Percentiles rank a stretch among this genome's conserved stretches.
These are phyloP conservation scores for Amaranthus cruentus DNA, from an alignment of 148 eudicot species.

Conservation along the genomic window DNA sequence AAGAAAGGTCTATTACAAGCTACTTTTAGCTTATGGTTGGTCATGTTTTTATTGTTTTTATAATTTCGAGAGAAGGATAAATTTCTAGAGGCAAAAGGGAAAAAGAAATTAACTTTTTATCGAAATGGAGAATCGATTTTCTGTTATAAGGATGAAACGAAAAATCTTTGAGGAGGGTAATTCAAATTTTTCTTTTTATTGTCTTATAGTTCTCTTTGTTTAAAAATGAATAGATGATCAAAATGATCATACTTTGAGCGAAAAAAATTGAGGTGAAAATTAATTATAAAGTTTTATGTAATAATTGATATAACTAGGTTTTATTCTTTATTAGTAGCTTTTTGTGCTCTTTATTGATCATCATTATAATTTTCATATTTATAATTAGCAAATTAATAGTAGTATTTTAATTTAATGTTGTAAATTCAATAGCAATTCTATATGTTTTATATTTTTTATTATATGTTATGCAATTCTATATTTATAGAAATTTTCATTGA, in stretches of 20 bases:
- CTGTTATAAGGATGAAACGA: too few species aligned
- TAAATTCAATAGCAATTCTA: too few species aligned
- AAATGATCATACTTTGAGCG: neutral
- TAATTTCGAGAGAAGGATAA: neutral
- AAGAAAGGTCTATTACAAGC: neutral
- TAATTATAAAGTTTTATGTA: neutral
- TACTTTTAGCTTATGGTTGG: conserved; percentile 3
- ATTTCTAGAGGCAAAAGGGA: too few species aligned
- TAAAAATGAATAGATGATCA: conserved; percentile 1
- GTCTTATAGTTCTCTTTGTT: neutral
- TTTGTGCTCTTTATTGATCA: neutral
- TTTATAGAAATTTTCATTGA: too few species aligned
- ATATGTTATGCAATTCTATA: too few species aligned
- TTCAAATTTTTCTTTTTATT: too few species aligned
- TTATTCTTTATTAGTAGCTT: conserved; percentile 9
- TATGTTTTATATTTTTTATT: too few species aligned
- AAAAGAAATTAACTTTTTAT: too few species aligned
- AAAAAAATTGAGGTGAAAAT: neutral
- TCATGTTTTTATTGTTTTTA: neutral
- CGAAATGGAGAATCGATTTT: too few species aligned
- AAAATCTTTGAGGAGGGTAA: too few species aligned
- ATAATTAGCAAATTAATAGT: neutral
- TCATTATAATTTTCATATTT: neutral
- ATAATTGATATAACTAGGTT: conserved; percentile 7
- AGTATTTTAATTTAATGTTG: too few species aligned